Evolutionary conservation across 2,329 filamentous ascomycete genomes (phyloP).

Genomic region (Didymella glomerata): DNA sequence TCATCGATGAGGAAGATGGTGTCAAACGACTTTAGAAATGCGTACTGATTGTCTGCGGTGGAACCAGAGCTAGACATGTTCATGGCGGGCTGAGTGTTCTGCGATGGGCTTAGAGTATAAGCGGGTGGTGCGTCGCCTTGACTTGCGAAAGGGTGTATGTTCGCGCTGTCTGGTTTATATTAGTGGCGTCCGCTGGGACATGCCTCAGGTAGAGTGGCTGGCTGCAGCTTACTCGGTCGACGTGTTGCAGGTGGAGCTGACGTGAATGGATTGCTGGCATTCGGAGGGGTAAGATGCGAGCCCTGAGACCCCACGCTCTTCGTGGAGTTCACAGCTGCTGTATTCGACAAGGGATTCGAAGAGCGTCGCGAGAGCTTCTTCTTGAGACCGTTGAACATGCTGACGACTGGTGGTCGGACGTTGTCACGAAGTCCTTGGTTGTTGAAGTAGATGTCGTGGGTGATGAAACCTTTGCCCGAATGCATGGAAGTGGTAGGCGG

Average conservation of each 20-base stretch:
- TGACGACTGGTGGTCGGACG: constrained; percentile 6
- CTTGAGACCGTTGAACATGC: constrained; percentile 37
- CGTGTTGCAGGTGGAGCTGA: constrained; percentile 46
- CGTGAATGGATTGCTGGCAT: constrained; percentile 30
- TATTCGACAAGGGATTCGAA: constrained; percentile 26
- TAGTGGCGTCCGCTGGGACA: not conserved
- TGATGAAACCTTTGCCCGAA: not conserved
- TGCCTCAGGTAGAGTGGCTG: not conserved
- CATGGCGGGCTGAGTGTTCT: constrained; percentile 17
- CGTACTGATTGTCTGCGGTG: constrained; percentile 70
- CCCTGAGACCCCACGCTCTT: constrained; percentile 22
- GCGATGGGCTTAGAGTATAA: constrained; percentile 47
- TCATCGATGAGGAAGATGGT: constrained; percentile 93
- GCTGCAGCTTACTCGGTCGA: constrained; percentile 48
- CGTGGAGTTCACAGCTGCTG: constrained; percentile 1
- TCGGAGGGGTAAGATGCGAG: constrained; percentile 29
- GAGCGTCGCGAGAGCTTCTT: constrained; percentile 34
- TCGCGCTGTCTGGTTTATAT: constrained; percentile 36
- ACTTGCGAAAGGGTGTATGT: constrained; percentile 40
- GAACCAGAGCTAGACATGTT: constrained; percentile 9
- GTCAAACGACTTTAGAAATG: constrained; percentile 81
- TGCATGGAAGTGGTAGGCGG: not conserved
- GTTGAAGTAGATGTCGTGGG: constrained; percentile 8
- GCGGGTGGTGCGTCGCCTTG: constrained; percentile 54
- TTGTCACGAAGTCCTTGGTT: not conserved